These are phyloP conservation scores for Didymella keratinophila DNA, from an alignment of 2,329 filamentous ascomycete genomes.

Conservation along the genomic window DNA sequence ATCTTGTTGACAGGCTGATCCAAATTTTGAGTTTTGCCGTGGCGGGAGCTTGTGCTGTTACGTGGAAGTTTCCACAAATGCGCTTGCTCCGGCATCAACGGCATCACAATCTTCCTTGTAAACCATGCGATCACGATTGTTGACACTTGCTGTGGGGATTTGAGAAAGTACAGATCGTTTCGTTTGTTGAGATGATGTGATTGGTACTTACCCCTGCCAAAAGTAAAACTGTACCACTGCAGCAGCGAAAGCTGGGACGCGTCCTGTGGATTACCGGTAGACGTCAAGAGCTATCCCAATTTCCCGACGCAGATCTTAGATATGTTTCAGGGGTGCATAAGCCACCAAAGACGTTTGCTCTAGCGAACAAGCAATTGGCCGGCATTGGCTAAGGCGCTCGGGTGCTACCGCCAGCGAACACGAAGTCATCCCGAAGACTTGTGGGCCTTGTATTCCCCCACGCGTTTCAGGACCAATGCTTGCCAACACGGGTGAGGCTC, in stretches of 20 bases:
- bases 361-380: conserved; percentile 6
- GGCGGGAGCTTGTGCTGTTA: background rate
- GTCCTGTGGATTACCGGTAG: conserved; percentile 1
- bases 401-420: conserved; percentile 13
- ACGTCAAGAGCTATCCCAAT: conserved; percentile 7
- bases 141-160: background rate
- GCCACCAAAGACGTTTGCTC: conserved; percentile 9
- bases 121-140: background rate
- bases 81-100: no score
- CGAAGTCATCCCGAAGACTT: conserved; percentile 5
- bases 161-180: conserved; percentile 1
- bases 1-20: conserved; percentile 12
- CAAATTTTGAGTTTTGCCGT: conserved; percentile 3
- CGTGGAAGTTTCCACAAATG: background rate
- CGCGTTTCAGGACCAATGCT: conserved; percentile 8
- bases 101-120: conserved; percentile 4
- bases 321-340: conserved; percentile 10
- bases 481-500: conserved; percentile 3
- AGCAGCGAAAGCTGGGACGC: background rate
- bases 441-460: conserved; percentile 7
- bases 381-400: conserved; percentile 7
- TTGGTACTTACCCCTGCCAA: conserved; percentile 1
- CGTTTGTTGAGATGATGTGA: background rate
- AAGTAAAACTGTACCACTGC: conserved; percentile 14
- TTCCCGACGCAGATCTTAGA: conserved; percentile 11